Evolutionary conservation across 2,329 filamentous ascomycete species (phyloP).

Genomic region (Pseudogymnoascus sp.): DNA sequence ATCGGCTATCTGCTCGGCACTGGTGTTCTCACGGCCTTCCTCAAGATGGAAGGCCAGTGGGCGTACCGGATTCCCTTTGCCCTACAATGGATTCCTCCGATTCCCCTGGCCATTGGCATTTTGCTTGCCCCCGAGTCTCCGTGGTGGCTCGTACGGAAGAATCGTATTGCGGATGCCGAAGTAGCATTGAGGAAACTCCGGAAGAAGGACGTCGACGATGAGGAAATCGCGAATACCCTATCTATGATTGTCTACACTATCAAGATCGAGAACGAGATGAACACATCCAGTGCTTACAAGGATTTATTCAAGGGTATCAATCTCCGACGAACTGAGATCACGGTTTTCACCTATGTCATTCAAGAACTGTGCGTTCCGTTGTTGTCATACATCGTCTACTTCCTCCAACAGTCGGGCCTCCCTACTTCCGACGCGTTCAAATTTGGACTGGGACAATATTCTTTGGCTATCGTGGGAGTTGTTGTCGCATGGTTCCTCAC

Average conservation of each 20-base stretch:
- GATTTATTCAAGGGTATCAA: slow-evolving; percentile 40
- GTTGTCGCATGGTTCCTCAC: slow-evolving; percentile 20
- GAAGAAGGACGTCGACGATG: slow-evolving; percentile 33
- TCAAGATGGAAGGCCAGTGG: slow-evolving; percentile 35
- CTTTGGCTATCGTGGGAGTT: slow-evolving; percentile 36
- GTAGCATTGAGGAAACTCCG: slow-evolving; percentile 13
- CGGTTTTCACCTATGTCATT: slow-evolving; percentile 15
- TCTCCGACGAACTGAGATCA: slow-evolving; percentile 40
- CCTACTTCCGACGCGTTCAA: slow-evolving; percentile 39
- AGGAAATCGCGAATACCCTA: slow-evolving; percentile 25
- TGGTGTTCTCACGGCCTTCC: slow-evolving; percentile 36
- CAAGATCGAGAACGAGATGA: slow-evolving; percentile 38
- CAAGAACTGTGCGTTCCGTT: slow-evolving; percentile 42
- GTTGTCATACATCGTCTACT: slow-evolving; percentile 51
- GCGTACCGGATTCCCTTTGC: slow-evolving; percentile 39
- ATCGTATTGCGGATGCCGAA: slow-evolving; percentile 35
- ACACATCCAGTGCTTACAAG: slow-evolving; percentile 33
- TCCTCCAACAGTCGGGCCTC: slow-evolving; percentile 46
- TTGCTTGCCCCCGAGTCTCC: slow-evolving; percentile 36
- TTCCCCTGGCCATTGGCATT: slow-evolving; percentile 35
- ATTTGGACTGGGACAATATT: slow-evolving; percentile 39
- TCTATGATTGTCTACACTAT: slow-evolving; percentile 47
- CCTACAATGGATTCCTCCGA: slow-evolving; percentile 40
- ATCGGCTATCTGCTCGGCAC: slow-evolving; percentile 38
- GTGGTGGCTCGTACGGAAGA: slow-evolving; percentile 38